phyloP scores from a whole-genome alignment of 2,329 filamentous ascomycete species.

The Clonostachys chloroleuca region DNA sequence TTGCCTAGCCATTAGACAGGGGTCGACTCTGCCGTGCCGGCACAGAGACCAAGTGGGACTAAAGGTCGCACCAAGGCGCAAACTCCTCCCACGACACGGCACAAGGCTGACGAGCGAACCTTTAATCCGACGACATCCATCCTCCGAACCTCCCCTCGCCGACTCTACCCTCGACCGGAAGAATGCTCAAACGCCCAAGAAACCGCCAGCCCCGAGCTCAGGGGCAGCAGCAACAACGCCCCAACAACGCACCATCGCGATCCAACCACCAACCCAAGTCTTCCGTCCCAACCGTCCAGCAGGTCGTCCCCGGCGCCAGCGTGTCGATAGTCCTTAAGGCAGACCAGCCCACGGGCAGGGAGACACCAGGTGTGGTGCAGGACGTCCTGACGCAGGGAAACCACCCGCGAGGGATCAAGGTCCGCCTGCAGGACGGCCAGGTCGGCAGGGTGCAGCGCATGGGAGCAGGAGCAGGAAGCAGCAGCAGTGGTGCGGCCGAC shows the following conservation, averaged over 20 bases:
- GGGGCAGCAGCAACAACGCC: neutral
- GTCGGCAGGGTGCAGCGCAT: slow-evolving; percentile 71
- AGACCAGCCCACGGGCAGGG: slow-evolving; percentile 70
- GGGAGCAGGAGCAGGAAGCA: slow-evolving; percentile 6
- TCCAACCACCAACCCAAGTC: slow-evolving; percentile 6
- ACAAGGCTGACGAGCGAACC: no score
- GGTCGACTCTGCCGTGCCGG: no score
- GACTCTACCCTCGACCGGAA: no score
- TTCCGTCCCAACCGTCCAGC: slow-evolving; percentile 37
- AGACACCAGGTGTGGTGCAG: slow-evolving; percentile 62
- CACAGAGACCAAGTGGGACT: no score
- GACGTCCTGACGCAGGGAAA: slow-evolving; percentile 69
- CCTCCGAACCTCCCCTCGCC: no score
- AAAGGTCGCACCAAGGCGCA: no score
- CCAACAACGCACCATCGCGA: slow-evolving; percentile 3
- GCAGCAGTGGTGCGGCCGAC: neutral
- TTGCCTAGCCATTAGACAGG: no score
- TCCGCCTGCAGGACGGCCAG: slow-evolving; percentile 65
- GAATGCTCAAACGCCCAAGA: slow-evolving; percentile 5
- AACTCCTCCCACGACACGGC: no score
- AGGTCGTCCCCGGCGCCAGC: slow-evolving; percentile 55
- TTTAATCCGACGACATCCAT: no score
- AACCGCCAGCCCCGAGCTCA: slow-evolving; percentile 6
- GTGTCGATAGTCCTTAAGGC: slow-evolving; percentile 74
- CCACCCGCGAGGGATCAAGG: slow-evolving; percentile 76